Conservation (phyloP, 2,329 filamentous ascomycete species). For the Zymoseptoria passerinii region DNA sequence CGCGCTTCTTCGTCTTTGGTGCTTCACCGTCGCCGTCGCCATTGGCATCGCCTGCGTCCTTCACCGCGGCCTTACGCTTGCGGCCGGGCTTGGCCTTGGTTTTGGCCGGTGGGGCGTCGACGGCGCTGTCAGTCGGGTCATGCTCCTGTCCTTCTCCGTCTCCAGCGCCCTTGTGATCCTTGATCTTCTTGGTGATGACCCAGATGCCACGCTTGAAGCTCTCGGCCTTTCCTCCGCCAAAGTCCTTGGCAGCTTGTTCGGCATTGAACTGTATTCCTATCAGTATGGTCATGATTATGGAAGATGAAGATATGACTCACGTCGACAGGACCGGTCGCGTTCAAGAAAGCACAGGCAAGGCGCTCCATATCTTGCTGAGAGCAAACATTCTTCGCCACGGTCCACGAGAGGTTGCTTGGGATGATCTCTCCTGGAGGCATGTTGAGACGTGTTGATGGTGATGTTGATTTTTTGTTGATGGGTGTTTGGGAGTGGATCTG, state of each 20-base stretch:
- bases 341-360: constrained; percentile 17
- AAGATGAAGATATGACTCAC: constrained; percentile 1
- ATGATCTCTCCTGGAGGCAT: constrained; percentile 11
- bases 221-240: constrained; percentile 12
- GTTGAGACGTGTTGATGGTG: constrained; percentile 1
- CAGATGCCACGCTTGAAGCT: constrained; percentile 18
- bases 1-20: not conserved
- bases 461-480: not conserved
- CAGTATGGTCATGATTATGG: not conserved
- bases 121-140: not conserved
- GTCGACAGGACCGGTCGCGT: constrained; percentile 5
- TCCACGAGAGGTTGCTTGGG: constrained; percentile 12
- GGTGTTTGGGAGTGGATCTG: too few species aligned
- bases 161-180: constrained; percentile 8
- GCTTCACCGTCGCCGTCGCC: not conserved
- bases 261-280: constrained; percentile 9
- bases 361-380: constrained; percentile 14
- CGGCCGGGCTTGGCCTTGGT: constrained; percentile 2
- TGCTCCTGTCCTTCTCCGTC: constrained; percentile 1
- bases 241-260: constrained; percentile 13
- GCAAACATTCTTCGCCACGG: constrained; percentile 14
- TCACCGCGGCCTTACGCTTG: constrained; percentile 10
- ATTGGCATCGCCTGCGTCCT: constrained; percentile 1
- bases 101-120: not conserved
- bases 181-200: constrained; percentile 19